These are phyloP conservation scores for Tylopilus vinaceipallidus DNA, from an alignment of 768 basidiomycete species.

Conservation along the genomic window DNA sequence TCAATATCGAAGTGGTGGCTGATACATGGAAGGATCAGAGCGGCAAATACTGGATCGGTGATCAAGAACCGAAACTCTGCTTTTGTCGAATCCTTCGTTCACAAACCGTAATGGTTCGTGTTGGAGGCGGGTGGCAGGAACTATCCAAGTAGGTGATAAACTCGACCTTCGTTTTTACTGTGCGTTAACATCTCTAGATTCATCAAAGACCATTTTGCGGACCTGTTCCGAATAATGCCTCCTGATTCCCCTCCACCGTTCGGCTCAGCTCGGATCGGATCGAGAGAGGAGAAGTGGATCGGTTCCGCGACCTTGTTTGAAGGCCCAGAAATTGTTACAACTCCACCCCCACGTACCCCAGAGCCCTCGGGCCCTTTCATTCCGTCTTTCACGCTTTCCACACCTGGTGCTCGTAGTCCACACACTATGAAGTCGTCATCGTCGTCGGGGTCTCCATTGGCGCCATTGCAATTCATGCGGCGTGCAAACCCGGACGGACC, in stretches of 20 bases:
- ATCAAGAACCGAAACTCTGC: conserved; percentile 84
- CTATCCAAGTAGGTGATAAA: conserved; percentile 69
- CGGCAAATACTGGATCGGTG: conserved; percentile 95
- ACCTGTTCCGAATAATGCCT: conserved; percentile 70
- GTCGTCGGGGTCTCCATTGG: conserved; percentile 68
- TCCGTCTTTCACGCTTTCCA: conserved; percentile 66
- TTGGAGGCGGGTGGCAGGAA: conserved; percentile 94
- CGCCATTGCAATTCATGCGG: conserved; percentile 82
- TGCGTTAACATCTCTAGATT: conserved; percentile 51
- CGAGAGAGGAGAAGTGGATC: conserved; percentile 78
- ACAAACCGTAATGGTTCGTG: conserved; percentile 94
- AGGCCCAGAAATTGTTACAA: conserved; percentile 39
- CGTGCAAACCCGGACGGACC: conserved; percentile 64
- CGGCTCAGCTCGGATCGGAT: conserved; percentile 37
- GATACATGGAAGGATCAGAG: conserved; percentile 92
- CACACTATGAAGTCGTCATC: conserved; percentile 50
- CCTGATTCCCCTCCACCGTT: conserved; percentile 56
- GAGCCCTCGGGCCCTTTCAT: conserved; percentile 56
- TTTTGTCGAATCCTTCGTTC: conserved; percentile 90
- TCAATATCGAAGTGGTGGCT: conserved; percentile 76
- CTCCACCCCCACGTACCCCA: conserved; percentile 55
- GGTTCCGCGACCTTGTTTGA: conserved; percentile 72
- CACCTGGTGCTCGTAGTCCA: conserved; percentile 45
- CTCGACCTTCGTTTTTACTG: too few relatives aligned
- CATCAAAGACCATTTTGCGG: conserved; percentile 82